Base-by-base conservation (phyloP, 768 basidiomycete species). In the Psilocybe tampanensis region DNA sequence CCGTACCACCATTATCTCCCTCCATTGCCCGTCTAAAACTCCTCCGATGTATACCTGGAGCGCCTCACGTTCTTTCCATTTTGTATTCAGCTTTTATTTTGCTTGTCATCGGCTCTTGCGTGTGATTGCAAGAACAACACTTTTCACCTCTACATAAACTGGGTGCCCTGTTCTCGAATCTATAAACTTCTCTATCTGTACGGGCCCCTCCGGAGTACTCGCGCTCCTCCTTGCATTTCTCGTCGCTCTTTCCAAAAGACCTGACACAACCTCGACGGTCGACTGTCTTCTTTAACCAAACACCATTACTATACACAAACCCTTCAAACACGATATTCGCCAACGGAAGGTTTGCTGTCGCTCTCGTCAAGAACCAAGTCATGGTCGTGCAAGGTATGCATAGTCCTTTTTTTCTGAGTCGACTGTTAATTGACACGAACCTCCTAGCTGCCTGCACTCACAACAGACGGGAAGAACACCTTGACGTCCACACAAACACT, bases 351-450 rank as follows among this genome's bases (percentile, higher is more conserved):
- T 72, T 89, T 56, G 89, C 87, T 50, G 80, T 90, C 55, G 89
- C 89, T 19, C 66, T 89, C 56, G 85, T 90, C 44, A 83, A 85
- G 61, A 83, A 81, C 63, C 82, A 85, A 66, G 83, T 90, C 32
- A 82, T 81, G 77, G 68, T 90, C 58, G 84, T 89, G 22, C 84
- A 86, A 83, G 83, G 89, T 86, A 63, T 54, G 23, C n/a, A 41
- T 1, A 32, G 50, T 33, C 32, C n/a, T n/a, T 26, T 36, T 41
- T 4, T 9, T n/a, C 44, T 34, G 13, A 22, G 11, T 32, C 18
- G 13, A 51, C 8, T 47, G n/a, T 13, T 51, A 47, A 44, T 41
- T 58, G 62, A 60, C 58, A 47, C 23, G 18, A 47, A 36, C 44
- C 4, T 21, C 26, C 33, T 43, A 90, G 89, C 84, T 44, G 74